Conservation (phyloP, 331 rosid species). For the Telfairia occidentalis region DNA sequence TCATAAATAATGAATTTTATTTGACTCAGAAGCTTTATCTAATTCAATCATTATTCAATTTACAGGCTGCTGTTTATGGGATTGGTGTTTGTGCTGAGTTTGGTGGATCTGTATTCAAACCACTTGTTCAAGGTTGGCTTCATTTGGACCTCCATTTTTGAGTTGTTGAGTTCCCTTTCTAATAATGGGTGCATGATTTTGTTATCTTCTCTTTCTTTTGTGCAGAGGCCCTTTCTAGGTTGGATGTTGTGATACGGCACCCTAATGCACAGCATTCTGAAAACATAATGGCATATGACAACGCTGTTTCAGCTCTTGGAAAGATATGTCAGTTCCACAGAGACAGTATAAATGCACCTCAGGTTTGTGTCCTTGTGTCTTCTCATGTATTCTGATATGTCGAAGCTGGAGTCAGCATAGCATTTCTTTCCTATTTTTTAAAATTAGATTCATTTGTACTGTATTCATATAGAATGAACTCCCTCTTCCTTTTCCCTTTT, state of each 20-base stretch:
- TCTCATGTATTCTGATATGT: background rate
- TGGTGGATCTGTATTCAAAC: slow-evolving; percentile 81
- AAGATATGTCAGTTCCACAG: slow-evolving; percentile 78
- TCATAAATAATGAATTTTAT: background rate
- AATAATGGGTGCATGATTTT: background rate
- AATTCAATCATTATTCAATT: background rate
- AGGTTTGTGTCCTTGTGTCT: slow-evolving; percentile 31
- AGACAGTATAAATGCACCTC: slow-evolving; percentile 72
- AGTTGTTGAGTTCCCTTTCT: background rate
- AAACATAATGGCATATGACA: slow-evolving; percentile 86
- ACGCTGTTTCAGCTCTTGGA: slow-evolving; percentile 88
- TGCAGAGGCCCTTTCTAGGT: slow-evolving; percentile 87
- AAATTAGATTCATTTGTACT: background rate
- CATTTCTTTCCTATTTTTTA: background rate
- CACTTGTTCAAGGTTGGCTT: slow-evolving; percentile 71
- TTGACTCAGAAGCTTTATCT: slow-evolving; percentile 1
- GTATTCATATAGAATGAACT: background rate
- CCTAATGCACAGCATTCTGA: slow-evolving; percentile 71
- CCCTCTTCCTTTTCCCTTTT: background rate
- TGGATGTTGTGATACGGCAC: slow-evolving; percentile 80
- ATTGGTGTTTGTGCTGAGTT: slow-evolving; percentile 97
- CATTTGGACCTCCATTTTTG: slow-evolving; percentile 4
- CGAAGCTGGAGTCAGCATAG: background rate
- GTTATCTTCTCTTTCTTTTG: slow-evolving; percentile 13
- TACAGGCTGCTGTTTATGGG: slow-evolving; percentile 96